Conservation (phyloP, 176 grass and related monocot species). For the Cymbopogon citratus region DNA sequence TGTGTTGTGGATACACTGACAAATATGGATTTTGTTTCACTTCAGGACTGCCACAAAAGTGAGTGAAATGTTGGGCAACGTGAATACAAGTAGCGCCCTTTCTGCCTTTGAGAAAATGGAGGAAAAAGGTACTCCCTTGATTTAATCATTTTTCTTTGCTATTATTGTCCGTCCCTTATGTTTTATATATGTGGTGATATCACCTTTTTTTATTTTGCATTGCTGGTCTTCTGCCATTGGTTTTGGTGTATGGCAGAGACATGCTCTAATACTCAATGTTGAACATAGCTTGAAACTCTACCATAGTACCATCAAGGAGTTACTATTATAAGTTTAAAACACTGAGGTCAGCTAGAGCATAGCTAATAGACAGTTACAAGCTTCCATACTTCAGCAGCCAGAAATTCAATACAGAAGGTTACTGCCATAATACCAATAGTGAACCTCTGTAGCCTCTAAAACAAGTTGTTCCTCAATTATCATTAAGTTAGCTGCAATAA, state of each 20-base stretch:
- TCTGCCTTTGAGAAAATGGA: constrained; percentile 99
- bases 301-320: not conserved
- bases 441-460: not conserved
- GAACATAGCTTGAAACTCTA: constrained; percentile 1
- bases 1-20: constrained; percentile 1
- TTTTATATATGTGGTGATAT: not conserved
- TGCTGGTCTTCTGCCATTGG: not conserved
- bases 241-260: not conserved
- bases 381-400: not conserved
- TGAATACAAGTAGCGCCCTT: constrained; percentile 93
- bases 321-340: not conserved
- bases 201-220: not conserved
- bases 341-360: not conserved
- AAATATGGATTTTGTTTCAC: not conserved
- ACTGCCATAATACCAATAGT: not conserved
- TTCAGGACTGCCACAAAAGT: constrained; percentile 96
- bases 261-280: not conserved
- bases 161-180: not conserved
- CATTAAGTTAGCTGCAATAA: not conserved
- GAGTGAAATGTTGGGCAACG: constrained; percentile 96
- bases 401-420: not conserved
- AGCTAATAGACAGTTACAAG: not conserved
- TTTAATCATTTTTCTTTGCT: not conserved
- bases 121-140: constrained; percentile 72
- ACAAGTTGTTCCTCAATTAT: not conserved